Conservation (phyloP, 129 eudicot species). For the Apium graveolens region DNA sequence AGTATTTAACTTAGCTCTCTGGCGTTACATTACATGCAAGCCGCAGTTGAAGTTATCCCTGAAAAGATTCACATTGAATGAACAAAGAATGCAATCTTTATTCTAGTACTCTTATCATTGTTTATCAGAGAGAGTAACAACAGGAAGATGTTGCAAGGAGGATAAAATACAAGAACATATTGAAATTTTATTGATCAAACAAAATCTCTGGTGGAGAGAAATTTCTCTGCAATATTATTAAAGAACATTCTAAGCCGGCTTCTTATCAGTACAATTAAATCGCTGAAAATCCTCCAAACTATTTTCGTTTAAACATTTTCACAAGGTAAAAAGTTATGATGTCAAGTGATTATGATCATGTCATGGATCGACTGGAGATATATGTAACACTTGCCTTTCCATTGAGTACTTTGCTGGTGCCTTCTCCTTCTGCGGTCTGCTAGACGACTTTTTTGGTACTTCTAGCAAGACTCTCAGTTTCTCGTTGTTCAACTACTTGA, state of each 20-base stretch:
- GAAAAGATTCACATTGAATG: no score
- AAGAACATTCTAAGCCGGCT: conserved; percentile 16
- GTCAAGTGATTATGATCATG: conserved; percentile 12
- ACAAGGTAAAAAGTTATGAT: conserved; percentile 1
- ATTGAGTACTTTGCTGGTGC: neutral
- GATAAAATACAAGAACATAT: neutral
- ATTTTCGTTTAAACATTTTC: neutral
- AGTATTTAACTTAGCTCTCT: no score
- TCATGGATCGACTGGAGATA: neutral
- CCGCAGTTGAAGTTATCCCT: no score
- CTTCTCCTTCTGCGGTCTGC: neutral
- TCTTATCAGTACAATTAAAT: conserved; percentile 14
- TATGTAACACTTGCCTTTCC: neutral
- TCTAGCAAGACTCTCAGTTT: neutral
- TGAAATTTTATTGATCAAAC: conserved; percentile 16
- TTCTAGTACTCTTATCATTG: neutral
- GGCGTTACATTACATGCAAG: no score
- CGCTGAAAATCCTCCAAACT: neutral
- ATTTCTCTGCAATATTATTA: conserved; percentile 23
- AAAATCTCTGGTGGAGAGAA: conserved; percentile 34
- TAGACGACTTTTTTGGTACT: neutral
- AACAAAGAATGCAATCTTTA: neutral
- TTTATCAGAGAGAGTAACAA: neutral
- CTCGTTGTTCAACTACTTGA: neutral
- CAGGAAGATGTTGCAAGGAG: neutral